These are phyloP conservation scores for Stramenopiles sp. DNA, from an alignment of 352 stramenopile genomes.

Conservation along the genomic window DNA sequence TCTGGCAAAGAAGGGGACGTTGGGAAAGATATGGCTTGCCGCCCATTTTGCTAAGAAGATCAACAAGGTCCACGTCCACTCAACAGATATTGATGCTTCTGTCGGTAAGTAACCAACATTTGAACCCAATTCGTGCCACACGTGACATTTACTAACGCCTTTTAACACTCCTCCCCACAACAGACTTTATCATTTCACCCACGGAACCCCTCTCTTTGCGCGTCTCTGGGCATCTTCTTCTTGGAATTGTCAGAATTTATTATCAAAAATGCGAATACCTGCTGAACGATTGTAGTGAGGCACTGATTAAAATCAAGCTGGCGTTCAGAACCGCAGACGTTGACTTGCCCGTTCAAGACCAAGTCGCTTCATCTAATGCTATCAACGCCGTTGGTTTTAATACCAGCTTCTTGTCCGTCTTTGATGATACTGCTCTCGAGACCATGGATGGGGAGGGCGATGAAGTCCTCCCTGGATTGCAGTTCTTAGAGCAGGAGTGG, in stretches of 20 bases:
- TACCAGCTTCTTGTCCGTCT: not conserved
- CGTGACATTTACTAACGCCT: not conserved
- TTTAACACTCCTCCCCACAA: not conserved
- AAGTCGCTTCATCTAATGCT: conserved; percentile 39
- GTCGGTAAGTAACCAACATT: conserved; percentile 35
- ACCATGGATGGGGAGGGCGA: not conserved
- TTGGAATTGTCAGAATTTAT: conserved; percentile 97
- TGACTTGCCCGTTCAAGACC: conserved; percentile 39
- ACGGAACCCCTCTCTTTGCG: conserved; percentile 85
- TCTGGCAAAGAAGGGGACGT: conserved; percentile 90
- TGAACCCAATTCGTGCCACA: conserved; percentile 12
- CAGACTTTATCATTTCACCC: conserved; percentile 83
- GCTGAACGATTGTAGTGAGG: conserved; percentile 92
- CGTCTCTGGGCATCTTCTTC: conserved; percentile 85
- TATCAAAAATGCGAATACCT: conserved; percentile 91
- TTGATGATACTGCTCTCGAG: not conserved
- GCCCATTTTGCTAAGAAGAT: conserved; percentile 99
- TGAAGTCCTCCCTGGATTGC: not conserved
- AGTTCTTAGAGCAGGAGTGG: not conserved
- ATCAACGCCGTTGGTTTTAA: conserved; percentile 57
- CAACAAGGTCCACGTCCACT: conserved; percentile 91
- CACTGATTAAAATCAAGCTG: conserved; percentile 96
- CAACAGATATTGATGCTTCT: conserved; percentile 81
- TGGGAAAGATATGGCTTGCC: conserved; percentile 96
- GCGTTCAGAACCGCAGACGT: conserved; percentile 63